Evolutionary conservation across 495 filamentous ascomycete genomes (phyloP), one percentile per base, ranked within the genome.

Genomic region (Tetracladium marchalianum): DNA sequence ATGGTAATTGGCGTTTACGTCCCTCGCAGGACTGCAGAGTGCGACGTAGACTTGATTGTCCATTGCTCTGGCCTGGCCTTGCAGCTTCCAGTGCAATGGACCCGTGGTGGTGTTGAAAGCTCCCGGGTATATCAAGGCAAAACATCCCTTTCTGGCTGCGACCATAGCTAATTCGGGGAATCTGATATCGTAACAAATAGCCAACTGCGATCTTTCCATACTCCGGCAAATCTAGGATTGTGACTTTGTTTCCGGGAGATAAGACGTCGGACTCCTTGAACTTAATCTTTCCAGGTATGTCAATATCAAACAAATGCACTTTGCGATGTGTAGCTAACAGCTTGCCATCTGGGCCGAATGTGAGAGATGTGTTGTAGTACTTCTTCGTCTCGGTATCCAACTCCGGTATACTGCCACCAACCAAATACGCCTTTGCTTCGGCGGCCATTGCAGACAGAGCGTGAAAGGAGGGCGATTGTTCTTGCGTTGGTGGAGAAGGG

Each of bases 281-380:
- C 11, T 59, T 81, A 62, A 99, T 95, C 62, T 87, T 86, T 24
- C 87, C 90, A 1, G 92, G 92, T 56, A 99, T 99, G 62, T 90
- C 84, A 56, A 99, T 99, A 67, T 99, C 92, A 67, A 99, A 99
- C n/a, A 99, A 73, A 61, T 99, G 92, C 15, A 92, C 77, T 63
- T 99, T 99, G 50, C 92, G 79, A 60, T 99, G 90, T 2, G 78
- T 85, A 3, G 81, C 86, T 9, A 97, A 72, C n/a, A 96, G 69
- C 8, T 71, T 61, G 0, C 92, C 92, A 1, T 73, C 54, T 0
- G 89, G 88, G 11, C 68, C 73, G 65, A 98, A 98, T 1, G 84
- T 80, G 31, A 98, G 72, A 7, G 75, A 82, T 8, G 92, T 96
- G 65, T 98, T 98, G 71, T 90, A 94, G 66, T 89, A 86, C 55